Percentiles rank a stretch among this genome's conserved stretches.
These are phyloP conservation scores for Psophocarpus tetragonolobus DNA, from an alignment of 306 rosid species.

Conservation along the genomic window DNA sequence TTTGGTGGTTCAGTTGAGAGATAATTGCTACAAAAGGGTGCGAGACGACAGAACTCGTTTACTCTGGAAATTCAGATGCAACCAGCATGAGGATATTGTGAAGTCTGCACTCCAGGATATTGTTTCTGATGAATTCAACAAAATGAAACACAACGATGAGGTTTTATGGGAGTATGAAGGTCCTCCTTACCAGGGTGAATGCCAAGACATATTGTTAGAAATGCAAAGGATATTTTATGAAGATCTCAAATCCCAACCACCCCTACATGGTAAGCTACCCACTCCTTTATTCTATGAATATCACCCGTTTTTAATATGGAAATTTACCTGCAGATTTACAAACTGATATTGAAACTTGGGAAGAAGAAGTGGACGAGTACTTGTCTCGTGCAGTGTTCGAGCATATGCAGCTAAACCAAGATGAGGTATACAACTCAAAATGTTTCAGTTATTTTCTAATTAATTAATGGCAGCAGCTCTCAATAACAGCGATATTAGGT, in stretches of 20 bases:
- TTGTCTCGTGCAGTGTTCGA: constrained; percentile 72
- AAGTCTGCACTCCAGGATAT: constrained; percentile 56
- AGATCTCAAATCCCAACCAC: constrained; percentile 51
- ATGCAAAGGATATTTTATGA: constrained; percentile 85
- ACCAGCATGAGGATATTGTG: constrained; percentile 21
- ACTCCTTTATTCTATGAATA: too few relatives aligned
- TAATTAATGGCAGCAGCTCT: neutral
- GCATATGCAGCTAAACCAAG: constrained; percentile 71
- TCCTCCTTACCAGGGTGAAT: constrained; percentile 58
- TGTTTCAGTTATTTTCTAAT: neutral
- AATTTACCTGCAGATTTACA: constrained; percentile 43
- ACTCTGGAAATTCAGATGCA: constrained; percentile 71
- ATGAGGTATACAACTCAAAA: constrained; percentile 52
- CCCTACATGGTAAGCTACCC: constrained; percentile 41
- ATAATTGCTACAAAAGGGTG: constrained; percentile 74
- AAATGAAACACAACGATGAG: constrained; percentile 55
- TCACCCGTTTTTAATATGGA: constrained; percentile 12
- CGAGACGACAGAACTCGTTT: constrained; percentile 71
- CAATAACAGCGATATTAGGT: neutral
- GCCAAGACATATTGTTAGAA: constrained; percentile 71
- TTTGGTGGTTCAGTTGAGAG: constrained; percentile 51
- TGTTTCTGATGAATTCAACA: constrained; percentile 69
- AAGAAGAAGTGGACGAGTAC: constrained; percentile 80
- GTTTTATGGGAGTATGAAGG: constrained; percentile 70
- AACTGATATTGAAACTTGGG: constrained; percentile 55